Conservation (phyloP, 2,329 filamentous ascomycete species). For the Talaromyces piceae region DNA sequence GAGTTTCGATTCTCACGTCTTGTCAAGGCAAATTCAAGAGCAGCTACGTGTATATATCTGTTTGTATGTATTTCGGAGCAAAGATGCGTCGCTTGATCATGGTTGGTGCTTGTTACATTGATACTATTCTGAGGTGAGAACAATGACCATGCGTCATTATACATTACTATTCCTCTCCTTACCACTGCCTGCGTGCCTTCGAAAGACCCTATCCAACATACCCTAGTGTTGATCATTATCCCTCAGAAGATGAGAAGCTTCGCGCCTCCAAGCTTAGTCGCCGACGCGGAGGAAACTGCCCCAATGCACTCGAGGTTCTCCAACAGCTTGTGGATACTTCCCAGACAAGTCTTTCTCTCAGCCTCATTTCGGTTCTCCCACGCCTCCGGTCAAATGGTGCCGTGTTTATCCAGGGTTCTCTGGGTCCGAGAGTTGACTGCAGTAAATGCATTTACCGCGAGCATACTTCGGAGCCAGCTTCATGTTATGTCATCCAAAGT, state of each 20-base stretch:
- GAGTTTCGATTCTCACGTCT: not conserved
- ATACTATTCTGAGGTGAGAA: slow-evolving; percentile 59
- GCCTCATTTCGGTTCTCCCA: slow-evolving; percentile 47
- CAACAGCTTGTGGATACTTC: slow-evolving; percentile 47
- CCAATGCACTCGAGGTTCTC: slow-evolving; percentile 64
- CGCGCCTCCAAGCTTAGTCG: slow-evolving; percentile 53
- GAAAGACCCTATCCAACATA: not conserved
- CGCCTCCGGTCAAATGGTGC: slow-evolving; percentile 44
- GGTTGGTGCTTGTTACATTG: slow-evolving; percentile 62
- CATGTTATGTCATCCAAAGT: slow-evolving; percentile 63
- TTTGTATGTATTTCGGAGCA: not conserved
- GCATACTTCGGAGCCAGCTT: slow-evolving; percentile 50
- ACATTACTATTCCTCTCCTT: not conserved
- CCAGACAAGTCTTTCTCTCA: slow-evolving; percentile 18
- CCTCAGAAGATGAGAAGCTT: slow-evolving; percentile 64
- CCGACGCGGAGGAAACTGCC: slow-evolving; percentile 65
- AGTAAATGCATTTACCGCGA: slow-evolving; percentile 54
- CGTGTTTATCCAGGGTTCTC: slow-evolving; percentile 47
- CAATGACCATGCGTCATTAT: not conserved
- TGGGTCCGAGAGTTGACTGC: slow-evolving; percentile 46
- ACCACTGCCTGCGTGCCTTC: not conserved
- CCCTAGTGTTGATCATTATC: slow-evolving; percentile 57
- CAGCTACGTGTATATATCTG: not conserved
- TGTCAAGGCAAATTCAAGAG: not conserved
- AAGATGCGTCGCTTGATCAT: slow-evolving; percentile 49